Evolutionary conservation across 2,329 filamentous ascomycete genomes (phyloP), one percentile per base, ranked within the genome.

Genomic region (Dactylellina leptospora): DNA sequence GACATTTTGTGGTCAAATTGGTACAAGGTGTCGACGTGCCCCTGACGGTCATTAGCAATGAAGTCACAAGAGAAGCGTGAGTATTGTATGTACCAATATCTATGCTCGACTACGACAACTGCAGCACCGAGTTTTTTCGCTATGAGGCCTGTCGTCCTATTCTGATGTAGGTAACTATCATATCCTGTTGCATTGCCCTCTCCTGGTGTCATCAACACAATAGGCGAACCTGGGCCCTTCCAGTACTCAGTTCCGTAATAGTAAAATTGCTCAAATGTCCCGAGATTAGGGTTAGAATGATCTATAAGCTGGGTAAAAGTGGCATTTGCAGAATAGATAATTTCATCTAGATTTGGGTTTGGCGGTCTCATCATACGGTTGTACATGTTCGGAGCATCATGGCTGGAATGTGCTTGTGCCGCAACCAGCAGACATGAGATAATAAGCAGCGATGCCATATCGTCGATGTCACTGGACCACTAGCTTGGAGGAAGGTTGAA

Each of bases 251-350:
- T 79, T 74, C 82, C 83, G 76, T 81, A 86, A 80, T 81, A 85
- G 76, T 82, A 86, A 42, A 82, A 80, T 78, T 86, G 84, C 25
- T 81, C 79, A 74, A 86, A 86, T 0, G 82, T 86, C 9, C 85
- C 85, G 10, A 85, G 78, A n/a, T 79, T 79, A 0, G 85, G 84
- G 74, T 86, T 80, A 3, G 81, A 78, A 78, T 88, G 86, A 76
- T 88, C 85, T 51, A 88, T 83, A 59, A 84, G 80, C 77, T 88
- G 86, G 73, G 83, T 77, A 69, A 86, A 87, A 4, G 78, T 80
- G 25, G 77, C 70, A 59, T 77, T 78, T 16, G 47, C 47, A n/a
- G 47, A 51, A 22, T 30, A n/a, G 22, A 51, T 33, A 13, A 20
- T 18, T 27, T 51, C 25, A 16, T 10, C 25, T 16, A 11, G 30